Base-by-base conservation (phyloP, 2,329 filamentous ascomycete genomes). In the Cladosporium sp. region DNA sequence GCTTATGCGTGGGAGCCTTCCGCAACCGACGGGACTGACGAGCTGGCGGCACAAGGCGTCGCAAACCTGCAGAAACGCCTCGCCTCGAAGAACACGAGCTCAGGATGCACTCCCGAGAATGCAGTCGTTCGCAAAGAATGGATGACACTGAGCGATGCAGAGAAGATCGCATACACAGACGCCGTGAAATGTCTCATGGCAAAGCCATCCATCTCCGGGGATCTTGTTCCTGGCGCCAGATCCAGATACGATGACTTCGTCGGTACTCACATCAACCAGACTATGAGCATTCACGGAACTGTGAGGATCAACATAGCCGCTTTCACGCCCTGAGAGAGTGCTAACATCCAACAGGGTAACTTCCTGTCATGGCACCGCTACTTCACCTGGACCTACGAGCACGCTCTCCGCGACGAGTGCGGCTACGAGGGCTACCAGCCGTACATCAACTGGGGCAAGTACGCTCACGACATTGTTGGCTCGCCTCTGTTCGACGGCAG, bases 401-500 rank as follows among this genome's bases (percentile, higher is more conserved):
- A 69, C 43, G 68, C 68, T 1, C 62, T 74, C 2, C 63, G 61
- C 13, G 54, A 68, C 9, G 71, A 74, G 52, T 74, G 72, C 47
- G 70, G 69, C 30, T 75, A 73, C 51, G 65, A 56, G 7, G 71
- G 70, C 43, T 65, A 64, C 37, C 67, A 70, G 41, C 72, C 72
- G 61, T 80, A 79, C 65, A 74, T 73, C 67, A 75, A 80, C 61
- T 81, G 77, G 75, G 71, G 71, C 2, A 69, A 70, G 47, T 74
- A 73, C 64, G 67, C 73, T 2, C 54, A 67, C 2, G 72, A 80
- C 39, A 54, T 62, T 4, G 39, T 58, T 37, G 70, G 71, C 41
- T 79, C 77, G 0, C 76, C 78, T 3, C 58, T 81, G 48, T 80
- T 83, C 48, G 79, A 83, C 56, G 80, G 80, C 44, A 75, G 71